Evolutionary conservation across 805 yeast species (phyloP).

Genomic region (Starmerella geochares): DNA sequence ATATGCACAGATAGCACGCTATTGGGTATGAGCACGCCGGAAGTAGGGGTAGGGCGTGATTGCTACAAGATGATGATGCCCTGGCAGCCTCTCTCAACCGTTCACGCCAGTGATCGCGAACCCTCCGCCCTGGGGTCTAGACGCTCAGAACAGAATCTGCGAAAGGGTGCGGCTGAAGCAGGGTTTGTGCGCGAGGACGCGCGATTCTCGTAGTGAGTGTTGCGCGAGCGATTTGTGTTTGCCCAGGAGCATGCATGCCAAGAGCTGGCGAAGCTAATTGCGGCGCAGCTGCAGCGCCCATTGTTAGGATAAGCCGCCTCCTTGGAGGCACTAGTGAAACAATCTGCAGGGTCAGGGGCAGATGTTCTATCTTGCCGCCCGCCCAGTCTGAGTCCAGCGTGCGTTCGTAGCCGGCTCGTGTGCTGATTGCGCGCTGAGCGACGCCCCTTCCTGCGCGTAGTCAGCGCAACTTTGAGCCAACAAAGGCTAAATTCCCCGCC

Average conservation of each 20-base stretch:
- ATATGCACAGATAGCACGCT: not conserved
- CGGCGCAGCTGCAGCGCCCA: not conserved
- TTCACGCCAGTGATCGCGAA: not conserved
- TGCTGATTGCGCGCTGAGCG: not conserved
- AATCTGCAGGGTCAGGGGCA: not conserved
- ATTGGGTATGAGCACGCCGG: not conserved
- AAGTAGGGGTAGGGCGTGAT: not conserved
- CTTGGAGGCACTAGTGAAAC: not conserved
- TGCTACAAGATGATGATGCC: not conserved
- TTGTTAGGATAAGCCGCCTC: not conserved
- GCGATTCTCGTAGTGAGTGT: too few species aligned
- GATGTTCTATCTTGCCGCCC: not conserved
- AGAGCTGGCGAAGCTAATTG: too few species aligned
- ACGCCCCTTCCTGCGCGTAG: not conserved
- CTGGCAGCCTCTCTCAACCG: not conserved
- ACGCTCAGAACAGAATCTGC: not conserved
- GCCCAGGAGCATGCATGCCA: too few species aligned
- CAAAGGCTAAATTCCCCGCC: constrained; percentile 4
- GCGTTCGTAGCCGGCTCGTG: not conserved
- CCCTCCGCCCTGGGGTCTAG: not conserved
- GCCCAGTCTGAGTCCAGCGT: not conserved
- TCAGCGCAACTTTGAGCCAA: not conserved
- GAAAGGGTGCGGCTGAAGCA: not conserved
- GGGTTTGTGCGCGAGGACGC: not conserved
- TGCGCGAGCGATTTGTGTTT: too few species aligned